A percentile compares a stretch with the other conserved stretches of the same genome.
These are phyloP conservation scores for Delphinella strobiligena DNA, from an alignment of 2,329 filamentous ascomycete species.

Conservation along the genomic window DNA sequence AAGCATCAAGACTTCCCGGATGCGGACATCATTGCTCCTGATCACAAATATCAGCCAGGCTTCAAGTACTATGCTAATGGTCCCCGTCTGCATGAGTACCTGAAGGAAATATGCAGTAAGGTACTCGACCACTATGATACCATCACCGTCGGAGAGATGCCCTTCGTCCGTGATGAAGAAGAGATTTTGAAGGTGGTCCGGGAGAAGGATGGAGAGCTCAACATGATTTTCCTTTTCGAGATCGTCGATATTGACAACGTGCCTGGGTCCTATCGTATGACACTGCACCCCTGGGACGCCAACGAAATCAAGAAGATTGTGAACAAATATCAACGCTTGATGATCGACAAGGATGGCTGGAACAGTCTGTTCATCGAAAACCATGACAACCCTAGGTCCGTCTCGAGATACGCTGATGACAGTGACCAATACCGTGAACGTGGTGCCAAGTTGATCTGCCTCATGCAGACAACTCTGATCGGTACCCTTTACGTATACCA, in stretches of 20 bases:
- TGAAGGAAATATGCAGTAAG: slow-evolving; percentile 40
- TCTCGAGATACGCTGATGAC: slow-evolving; percentile 37
- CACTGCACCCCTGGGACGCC: slow-evolving; percentile 28
- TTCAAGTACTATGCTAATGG: slow-evolving; percentile 43
- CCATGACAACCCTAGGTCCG: slow-evolving; percentile 32
- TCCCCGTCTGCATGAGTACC: slow-evolving; percentile 45
- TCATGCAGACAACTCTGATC: slow-evolving; percentile 35
- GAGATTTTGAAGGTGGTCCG: slow-evolving; percentile 32
- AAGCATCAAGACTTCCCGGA: slow-evolving; percentile 32
- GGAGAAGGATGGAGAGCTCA: slow-evolving; percentile 28
- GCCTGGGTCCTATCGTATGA: slow-evolving; percentile 21
- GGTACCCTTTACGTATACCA: slow-evolving; percentile 42
- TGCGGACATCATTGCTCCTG: slow-evolving; percentile 28
- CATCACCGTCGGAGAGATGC: slow-evolving; percentile 52
- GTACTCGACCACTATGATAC: slow-evolving; percentile 45
- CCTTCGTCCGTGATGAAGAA: slow-evolving; percentile 34
- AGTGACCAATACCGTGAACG: slow-evolving; percentile 32
- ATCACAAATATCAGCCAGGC: slow-evolving; percentile 34
- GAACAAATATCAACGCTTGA: slow-evolving; percentile 34
- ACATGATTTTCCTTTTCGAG: slow-evolving; percentile 39
- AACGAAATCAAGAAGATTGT: slow-evolving; percentile 30
- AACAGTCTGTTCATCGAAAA: slow-evolving; percentile 42
- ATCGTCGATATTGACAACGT: slow-evolving; percentile 29
- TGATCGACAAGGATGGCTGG: slow-evolving; percentile 38
- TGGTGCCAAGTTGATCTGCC: slow-evolving; percentile 34